These are phyloP conservation scores for Curvularia sp. DNA, from an alignment of 2,329 filamentous ascomycete species.

Conservation along the genomic window DNA sequence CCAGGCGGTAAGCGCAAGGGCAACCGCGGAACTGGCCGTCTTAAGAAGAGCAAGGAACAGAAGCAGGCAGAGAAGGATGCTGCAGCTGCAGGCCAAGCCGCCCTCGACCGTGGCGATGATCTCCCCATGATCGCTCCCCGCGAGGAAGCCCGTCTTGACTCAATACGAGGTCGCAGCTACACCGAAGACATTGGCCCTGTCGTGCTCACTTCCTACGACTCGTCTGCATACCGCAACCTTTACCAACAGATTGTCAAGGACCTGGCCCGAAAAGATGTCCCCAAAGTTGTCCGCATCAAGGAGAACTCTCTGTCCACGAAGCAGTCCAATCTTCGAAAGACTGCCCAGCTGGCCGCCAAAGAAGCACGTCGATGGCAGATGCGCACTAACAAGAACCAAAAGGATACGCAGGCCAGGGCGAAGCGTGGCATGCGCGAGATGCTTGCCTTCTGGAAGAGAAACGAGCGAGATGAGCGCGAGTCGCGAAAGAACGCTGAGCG, in stretches of 20 bases:
- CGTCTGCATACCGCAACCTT: constrained; percentile 94
- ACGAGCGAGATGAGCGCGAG: constrained; percentile 96
- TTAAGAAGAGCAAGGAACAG: constrained; percentile 85
- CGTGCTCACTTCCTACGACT: constrained; percentile 68
- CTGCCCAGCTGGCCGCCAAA: constrained; percentile 93
- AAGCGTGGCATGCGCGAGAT: constrained; percentile 99
- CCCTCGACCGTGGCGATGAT: constrained; percentile 78
- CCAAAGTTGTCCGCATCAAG: constrained; percentile 89
- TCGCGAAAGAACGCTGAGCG: constrained; percentile 91
- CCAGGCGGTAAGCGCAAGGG: constrained; percentile 61
- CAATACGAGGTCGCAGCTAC: constrained; percentile 52
- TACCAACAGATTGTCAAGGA: constrained; percentile 98
- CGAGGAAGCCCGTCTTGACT: constrained; percentile 61
- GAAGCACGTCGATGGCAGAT: constrained; percentile 97
- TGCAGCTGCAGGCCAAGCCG: constrained; percentile 86
- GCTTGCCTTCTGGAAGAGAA: constrained; percentile 99
- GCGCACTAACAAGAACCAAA: constrained; percentile 97
- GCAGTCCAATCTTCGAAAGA: constrained; percentile 96
- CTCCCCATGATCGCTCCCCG: constrained; percentile 67
- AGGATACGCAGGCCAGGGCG: constrained; percentile 93
- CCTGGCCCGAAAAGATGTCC: constrained; percentile 89
- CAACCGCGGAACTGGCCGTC: constrained; percentile 63
- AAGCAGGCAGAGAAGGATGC: constrained; percentile 74
- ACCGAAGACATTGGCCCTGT: constrained; percentile 57
- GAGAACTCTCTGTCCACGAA: constrained; percentile 84